Evolutionary conservation across 129 eudicot species (phyloP).

Genomic region (Oenanthe sinensis): DNA sequence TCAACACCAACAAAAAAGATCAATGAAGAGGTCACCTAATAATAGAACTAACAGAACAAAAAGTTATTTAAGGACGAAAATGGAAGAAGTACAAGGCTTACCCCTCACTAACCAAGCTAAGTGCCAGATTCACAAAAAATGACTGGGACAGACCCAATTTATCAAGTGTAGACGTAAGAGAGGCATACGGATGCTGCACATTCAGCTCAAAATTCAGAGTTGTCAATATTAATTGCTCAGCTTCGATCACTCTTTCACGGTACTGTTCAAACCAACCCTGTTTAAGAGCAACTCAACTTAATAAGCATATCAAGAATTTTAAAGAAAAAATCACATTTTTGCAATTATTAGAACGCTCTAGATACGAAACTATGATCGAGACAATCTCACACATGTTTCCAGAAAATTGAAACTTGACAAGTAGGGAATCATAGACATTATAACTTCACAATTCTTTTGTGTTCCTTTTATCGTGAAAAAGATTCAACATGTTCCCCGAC

Average conservation of each 20-base stretch:
- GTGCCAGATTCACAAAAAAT: constrained; percentile 64
- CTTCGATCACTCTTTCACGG: constrained; percentile 67
- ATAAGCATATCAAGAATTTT: not conserved
- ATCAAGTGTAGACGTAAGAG: constrained; percentile 72
- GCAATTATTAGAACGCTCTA: not conserved
- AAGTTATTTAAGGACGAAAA: not conserved
- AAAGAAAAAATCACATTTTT: not conserved
- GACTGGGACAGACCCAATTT: constrained; percentile 84
- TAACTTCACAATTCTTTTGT: not conserved
- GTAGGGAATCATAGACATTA: not conserved
- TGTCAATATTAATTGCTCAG: constrained; percentile 80
- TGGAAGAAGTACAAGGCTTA: constrained; percentile 26
- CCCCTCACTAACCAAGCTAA: constrained; percentile 92
- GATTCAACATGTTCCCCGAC: not conserved
- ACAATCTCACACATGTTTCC: not conserved
- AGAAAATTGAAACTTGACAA: not conserved
- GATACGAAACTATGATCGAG: not conserved
- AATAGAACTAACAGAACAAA: not conserved
- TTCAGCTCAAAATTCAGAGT: constrained; percentile 83
- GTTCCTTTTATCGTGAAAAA: not conserved
- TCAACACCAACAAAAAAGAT: constrained; percentile 6
- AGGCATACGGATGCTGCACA: constrained; percentile 90
- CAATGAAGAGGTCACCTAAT: not conserved
- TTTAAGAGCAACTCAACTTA: constrained; percentile 11
- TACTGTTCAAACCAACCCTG: constrained; percentile 97